A percentile compares a stretch with the other conserved stretches of the same genome.
Conservation (phyloP, 805 yeast species). For the Kregervanrija pseudodelftensis region DNA sequence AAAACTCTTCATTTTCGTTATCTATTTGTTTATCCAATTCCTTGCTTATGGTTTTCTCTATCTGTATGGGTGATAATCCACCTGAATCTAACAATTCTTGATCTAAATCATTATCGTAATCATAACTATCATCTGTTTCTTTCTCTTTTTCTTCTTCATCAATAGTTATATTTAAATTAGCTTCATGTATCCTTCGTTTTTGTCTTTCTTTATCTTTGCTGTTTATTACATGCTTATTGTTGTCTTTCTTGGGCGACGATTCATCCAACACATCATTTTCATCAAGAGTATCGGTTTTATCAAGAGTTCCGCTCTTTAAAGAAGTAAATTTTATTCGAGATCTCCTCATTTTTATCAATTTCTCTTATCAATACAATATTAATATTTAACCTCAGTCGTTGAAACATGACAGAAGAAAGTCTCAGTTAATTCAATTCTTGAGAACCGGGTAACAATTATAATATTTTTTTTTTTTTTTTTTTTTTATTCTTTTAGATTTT, state of each 20-base stretch:
- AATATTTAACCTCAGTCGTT: no score
- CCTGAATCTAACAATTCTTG: neutral
- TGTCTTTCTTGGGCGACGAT: neutral
- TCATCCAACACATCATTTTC: no score
- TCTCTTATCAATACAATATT: no score
- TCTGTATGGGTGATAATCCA: neutral
- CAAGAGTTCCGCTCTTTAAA: no score
- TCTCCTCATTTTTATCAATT: no score
- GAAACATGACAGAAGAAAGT: no score
- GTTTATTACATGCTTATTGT: neutral
- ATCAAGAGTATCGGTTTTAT: no score
- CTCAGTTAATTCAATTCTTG: no score
- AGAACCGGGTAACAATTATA: neutral
- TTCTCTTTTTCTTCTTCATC: neutral
- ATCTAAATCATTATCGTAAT: neutral
- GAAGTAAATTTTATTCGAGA: no score
- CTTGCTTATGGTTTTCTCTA: neutral
- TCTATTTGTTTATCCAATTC: no score
- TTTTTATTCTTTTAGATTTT: neutral
- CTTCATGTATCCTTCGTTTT: neutral
- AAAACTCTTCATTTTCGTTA: no score
- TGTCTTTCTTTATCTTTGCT: neutral
- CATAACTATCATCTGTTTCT: neutral
- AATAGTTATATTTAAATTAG: neutral
- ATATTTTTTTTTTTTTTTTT: slow-evolving; percentile 1